A percentile compares a stretch with the other conserved stretches of the same genome.
phyloP scores from a whole-genome alignment of 2,329 filamentous ascomycete genomes.

The Pseudocercospora musae region DNA sequence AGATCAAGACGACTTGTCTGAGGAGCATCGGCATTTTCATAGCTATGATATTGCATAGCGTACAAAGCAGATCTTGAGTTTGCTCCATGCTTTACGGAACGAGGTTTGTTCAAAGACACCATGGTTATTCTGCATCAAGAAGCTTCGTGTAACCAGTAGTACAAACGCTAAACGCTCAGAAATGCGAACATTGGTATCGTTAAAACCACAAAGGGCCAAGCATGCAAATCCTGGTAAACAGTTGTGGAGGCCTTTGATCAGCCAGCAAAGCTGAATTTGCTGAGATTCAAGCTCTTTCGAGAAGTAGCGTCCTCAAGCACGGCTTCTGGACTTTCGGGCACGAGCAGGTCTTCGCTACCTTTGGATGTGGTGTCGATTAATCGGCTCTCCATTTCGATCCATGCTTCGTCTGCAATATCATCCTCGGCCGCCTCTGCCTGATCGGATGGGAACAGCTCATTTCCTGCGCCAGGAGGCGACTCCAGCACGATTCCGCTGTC shows the following conservation, averaged over 20 bases:
- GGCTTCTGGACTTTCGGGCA: constrained; percentile 44
- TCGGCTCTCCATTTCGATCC: constrained; percentile 26
- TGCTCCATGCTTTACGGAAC: not conserved
- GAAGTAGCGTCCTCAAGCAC: constrained; percentile 29
- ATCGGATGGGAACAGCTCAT: constrained; percentile 16
- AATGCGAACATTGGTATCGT: not conserved
- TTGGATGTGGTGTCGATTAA: constrained; percentile 30
- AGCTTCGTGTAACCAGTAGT: not conserved
- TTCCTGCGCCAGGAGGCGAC: constrained; percentile 4
- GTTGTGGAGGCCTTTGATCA: constrained; percentile 4
- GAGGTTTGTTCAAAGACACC: not conserved
- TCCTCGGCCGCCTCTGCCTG: constrained; percentile 19
- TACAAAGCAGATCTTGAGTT: not conserved
- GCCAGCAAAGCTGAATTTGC: constrained; percentile 39
- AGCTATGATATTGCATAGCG: not conserved
- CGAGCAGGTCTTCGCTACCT: constrained; percentile 48
- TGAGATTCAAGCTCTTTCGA: constrained; percentile 38
- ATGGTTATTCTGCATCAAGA: not conserved
- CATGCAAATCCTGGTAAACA: not conserved
- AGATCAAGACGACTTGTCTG: not conserved
- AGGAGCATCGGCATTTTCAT: not conserved
- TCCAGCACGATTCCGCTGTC: constrained; percentile 16
- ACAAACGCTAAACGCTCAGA: not conserved
- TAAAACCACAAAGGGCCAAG: not conserved
- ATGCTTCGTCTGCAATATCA: constrained; percentile 25